Conservation (phyloP, 345 rosid genomes). For the Citrus trifoliata region DNA sequence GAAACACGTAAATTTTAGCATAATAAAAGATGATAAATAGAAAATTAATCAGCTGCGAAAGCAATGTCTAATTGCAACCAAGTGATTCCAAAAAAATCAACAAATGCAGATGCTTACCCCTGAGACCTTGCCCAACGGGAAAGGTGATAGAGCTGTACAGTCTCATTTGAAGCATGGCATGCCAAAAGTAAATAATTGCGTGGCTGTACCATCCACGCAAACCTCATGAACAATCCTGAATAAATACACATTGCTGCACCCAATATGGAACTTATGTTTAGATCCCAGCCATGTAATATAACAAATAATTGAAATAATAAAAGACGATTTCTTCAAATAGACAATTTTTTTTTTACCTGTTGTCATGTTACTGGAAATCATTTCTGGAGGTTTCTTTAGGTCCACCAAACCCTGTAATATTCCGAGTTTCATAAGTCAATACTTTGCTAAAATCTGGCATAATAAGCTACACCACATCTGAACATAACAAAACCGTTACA, state of each 20-base stretch:
- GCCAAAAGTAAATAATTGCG: conserved; percentile 82
- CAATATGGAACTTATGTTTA: not conserved
- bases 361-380: conserved; percentile 90
- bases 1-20: not conserved
- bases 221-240: conserved; percentile 82
- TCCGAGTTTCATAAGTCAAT: not conserved
- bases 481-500: not conserved
- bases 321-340: not conserved
- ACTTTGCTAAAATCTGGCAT: not conserved
- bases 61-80: not conserved
- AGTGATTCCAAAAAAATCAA: not conserved
- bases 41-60: not conserved
- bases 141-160: conserved; percentile 89
- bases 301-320: not conserved
- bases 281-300: conserved; percentile 1
- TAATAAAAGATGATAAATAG: not conserved
- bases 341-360: conserved; percentile 35
- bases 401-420: conserved; percentile 76
- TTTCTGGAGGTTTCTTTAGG: conserved; percentile 90
- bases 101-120: conserved; percentile 41
- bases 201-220: conserved; percentile 91
- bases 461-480: not conserved
- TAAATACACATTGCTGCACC: conserved; percentile 72
- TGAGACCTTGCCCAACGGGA: conserved; percentile 82
- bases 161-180: conserved; percentile 95